Base-by-base conservation (phyloP, 2,329 filamentous ascomycete genomes). In the Colletotrichum theobromicola region DNA sequence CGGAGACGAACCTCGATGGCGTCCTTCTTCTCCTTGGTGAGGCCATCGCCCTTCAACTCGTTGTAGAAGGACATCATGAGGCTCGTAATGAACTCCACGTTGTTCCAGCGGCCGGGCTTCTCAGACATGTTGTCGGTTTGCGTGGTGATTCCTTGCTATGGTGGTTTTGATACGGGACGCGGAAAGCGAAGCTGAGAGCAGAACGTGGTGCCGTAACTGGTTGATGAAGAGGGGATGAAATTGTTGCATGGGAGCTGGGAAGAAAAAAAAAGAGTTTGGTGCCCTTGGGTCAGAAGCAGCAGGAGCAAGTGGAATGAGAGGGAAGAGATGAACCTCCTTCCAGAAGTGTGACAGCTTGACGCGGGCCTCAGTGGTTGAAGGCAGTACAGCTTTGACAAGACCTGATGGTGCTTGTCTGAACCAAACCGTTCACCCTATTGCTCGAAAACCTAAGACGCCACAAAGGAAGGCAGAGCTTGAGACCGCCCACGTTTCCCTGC, bases 21-120 rank as follows among this genome's bases (percentile, higher is more conserved):
- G 26, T 69, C 57, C 57, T 69, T 69, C 35, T 37, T 69, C 67
- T 69, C 67, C 67, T 62, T 60, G 24, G 55, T 35, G 55, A 69
- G 60, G 2, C 42, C 37, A 9, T 69, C 67, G 15, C 32, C 60
- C 67, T 63, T 69, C 50, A 53, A 32, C 30, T 46, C 21, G 26
- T 34, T 30, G 28, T 61, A 69, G 67, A 69, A 69, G 9, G 24
- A 60, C 18, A 69, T 57, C 21, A 69, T 30, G 15, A 69, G 57
- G 37, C 57, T 50, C 16, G 58, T 46, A 35, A 46, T 4, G 28
- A 69, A 57, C 26, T 62, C 67, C 15, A 28, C 13, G 28, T 62
- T 46, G 21, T 34, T 50, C 57, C 57, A 69, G 55, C 55, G 55
- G 28, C 61, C 28, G 28, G 26, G 34, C 37, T 64, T 64, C 37